A percentile compares a stretch with the other conserved stretches of the same genome.
These are phyloP conservation scores for Kuraishia cidri DNA, from an alignment of 805 yeast species.

Conservation along the genomic window DNA sequence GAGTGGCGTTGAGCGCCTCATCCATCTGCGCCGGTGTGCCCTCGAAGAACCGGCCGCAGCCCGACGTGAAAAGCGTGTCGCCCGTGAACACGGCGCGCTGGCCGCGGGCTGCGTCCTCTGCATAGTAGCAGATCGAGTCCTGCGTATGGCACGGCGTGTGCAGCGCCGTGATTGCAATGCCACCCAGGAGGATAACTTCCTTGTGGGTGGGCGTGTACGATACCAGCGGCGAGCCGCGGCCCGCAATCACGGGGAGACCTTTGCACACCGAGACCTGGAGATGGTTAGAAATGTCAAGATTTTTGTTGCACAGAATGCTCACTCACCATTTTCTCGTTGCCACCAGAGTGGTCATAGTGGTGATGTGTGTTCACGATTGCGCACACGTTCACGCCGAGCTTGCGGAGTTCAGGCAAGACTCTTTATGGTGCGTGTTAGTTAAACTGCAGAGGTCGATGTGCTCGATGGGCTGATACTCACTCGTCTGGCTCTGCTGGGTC, in stretches of 20 bases:
- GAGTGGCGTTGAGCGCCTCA: conserved; percentile 44
- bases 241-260: conserved; percentile 67
- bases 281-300: background rate
- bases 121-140: conserved; percentile 88
- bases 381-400: conserved; percentile 38
- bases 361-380: conserved; percentile 95
- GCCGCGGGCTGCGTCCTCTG: conserved; percentile 50
- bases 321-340: conserved; percentile 40
- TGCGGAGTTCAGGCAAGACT: conserved; percentile 34
- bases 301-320: conserved; percentile 7
- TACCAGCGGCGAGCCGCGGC: conserved; percentile 71
- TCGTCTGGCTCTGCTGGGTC: conserved; percentile 91
- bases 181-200: conserved; percentile 56
- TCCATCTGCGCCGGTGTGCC: conserved; percentile 83
- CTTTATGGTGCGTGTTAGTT: conserved; percentile 4
- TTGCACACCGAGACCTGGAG: conserved; percentile 7
- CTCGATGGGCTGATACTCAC: conserved; percentile 14
- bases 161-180: conserved; percentile 63
- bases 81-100: conserved; percentile 86
- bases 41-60: conserved; percentile 96
- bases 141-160: conserved; percentile 98
- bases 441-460: no score
- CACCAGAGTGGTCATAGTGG: conserved; percentile 92
- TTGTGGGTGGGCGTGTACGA: conserved; percentile 60
- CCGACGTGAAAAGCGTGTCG: conserved; percentile 88